phyloP scores from a whole-genome alignment of 169 alveolate genomes.

The Cryptosporidium andersoni region DNA sequence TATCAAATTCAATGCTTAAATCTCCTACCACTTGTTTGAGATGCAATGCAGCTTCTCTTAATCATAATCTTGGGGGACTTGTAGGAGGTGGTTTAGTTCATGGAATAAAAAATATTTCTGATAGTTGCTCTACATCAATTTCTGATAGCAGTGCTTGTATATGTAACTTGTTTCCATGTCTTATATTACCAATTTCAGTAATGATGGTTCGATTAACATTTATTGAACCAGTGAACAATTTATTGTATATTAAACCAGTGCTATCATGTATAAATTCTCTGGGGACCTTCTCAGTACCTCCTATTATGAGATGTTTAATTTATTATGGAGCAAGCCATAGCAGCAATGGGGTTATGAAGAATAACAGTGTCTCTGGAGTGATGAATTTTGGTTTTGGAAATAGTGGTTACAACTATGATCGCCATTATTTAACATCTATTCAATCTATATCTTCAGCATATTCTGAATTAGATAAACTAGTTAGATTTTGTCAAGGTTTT shows the following conservation, averaged over 20 bases:
- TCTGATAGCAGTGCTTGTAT: slow-evolving; percentile 18
- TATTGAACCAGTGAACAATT: neutral
- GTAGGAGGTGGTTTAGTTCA: neutral
- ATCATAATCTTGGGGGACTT: neutral
- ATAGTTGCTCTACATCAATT: neutral
- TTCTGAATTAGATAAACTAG: slow-evolving; percentile 11
- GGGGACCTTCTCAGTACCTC: slow-evolving; percentile 21
- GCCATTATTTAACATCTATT: no score
- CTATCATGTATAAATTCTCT: slow-evolving; percentile 31
- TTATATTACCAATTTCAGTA: slow-evolving; percentile 46
- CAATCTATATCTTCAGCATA: no score
- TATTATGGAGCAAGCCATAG: slow-evolving; percentile 3
- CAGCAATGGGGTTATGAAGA: neutral
- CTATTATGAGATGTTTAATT: slow-evolving; percentile 30
- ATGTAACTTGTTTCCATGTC: slow-evolving; percentile 41
- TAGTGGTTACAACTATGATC: neutral
- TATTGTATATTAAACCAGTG: slow-evolving; percentile 17
- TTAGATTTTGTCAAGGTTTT: neutral
- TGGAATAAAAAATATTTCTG: no score
- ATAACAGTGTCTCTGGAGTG: neutral
- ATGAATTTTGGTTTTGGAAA: neutral
- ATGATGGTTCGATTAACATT: slow-evolving; percentile 39
- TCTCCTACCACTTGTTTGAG: neutral
- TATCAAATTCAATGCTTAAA: neutral
- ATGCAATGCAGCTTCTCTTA: neutral